Evolutionary conservation across 73 alveolate genomes (phyloP).

Genomic region (Paramecium sonneborni): DNA sequence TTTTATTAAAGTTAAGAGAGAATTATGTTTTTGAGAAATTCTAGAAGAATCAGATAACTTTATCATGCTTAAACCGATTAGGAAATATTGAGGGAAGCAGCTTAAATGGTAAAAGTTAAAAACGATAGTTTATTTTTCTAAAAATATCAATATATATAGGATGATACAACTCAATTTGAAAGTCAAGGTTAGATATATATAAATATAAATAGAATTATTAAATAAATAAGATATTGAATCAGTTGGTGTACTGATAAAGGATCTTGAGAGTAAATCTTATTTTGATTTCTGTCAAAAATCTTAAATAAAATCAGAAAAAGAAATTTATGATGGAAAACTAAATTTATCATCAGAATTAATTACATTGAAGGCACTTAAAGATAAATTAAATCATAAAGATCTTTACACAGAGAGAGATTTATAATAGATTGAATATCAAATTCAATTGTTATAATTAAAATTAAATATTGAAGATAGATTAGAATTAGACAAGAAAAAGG

Average conservation of each 20-base stretch:
- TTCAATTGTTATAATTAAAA: neutral
- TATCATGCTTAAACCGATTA: neutral
- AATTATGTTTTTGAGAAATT: neutral
- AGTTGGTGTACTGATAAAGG: neutral
- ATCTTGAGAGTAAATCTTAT: neutral
- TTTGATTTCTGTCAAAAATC: neutral
- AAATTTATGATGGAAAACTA: neutral
- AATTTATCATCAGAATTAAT: neutral
- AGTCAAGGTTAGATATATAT: neutral
- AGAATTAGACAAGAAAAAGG: neutral
- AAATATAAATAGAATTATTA: neutral
- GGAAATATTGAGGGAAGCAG: neutral
- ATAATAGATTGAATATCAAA: neutral
- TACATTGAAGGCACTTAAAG: neutral
- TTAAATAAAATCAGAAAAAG: neutral
- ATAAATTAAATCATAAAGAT: neutral
- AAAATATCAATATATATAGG: neutral
- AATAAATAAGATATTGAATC: neutral
- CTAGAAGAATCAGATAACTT: neutral
- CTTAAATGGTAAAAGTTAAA: neutral
- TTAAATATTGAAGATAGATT: neutral
- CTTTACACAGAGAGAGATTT: neutral
- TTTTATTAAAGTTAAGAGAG: neutral
- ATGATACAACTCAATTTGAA: neutral
- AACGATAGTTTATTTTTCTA: neutral